Evolutionary conservation across 169 alveolate species (phyloP).

Genomic region (Condylostoma magnum): DNA sequence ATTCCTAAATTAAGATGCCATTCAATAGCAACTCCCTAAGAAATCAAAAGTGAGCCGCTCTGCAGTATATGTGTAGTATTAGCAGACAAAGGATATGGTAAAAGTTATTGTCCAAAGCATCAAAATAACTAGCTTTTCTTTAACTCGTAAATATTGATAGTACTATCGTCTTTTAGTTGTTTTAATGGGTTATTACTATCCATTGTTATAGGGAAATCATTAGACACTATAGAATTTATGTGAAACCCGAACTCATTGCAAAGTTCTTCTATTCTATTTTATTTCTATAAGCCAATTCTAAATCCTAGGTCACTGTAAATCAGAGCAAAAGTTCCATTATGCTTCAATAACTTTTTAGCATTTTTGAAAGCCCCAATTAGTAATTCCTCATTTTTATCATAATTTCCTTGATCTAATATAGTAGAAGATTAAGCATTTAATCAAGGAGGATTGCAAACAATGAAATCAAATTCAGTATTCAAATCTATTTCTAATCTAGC

Average conservation of each 20-base stretch:
- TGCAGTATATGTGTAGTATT: too few relatives aligned
- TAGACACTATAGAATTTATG: neutral
- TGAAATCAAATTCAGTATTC: constrained; percentile 21
- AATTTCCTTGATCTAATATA: constrained; percentile 34
- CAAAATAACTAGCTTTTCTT: neutral
- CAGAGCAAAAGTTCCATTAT: constrained; percentile 38
- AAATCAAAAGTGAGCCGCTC: too few relatives aligned
- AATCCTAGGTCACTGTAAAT: constrained; percentile 46
- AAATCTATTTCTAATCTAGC: constrained; percentile 10
- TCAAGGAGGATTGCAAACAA: constrained; percentile 59
- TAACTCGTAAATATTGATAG: constrained; percentile 8
- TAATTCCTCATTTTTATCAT: constrained; percentile 41
- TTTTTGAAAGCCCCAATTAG: constrained; percentile 29
- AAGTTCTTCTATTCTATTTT: constrained; percentile 34
- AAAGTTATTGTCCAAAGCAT: too few relatives aligned
- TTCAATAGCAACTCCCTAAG: too few relatives aligned
- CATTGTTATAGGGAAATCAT: neutral
- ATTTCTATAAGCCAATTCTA: constrained; percentile 33
- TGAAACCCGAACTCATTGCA: constrained; percentile 29
- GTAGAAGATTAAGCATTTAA: constrained; percentile 30
- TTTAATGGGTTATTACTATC: constrained; percentile 17
- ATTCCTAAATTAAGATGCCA: too few relatives aligned
- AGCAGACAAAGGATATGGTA: too few relatives aligned
- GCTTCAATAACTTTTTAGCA: constrained; percentile 25
- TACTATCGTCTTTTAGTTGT: neutral